Base-by-base conservation (phyloP, 2,329 filamentous ascomycete species). In the Scolecobasidium constrictum region DNA sequence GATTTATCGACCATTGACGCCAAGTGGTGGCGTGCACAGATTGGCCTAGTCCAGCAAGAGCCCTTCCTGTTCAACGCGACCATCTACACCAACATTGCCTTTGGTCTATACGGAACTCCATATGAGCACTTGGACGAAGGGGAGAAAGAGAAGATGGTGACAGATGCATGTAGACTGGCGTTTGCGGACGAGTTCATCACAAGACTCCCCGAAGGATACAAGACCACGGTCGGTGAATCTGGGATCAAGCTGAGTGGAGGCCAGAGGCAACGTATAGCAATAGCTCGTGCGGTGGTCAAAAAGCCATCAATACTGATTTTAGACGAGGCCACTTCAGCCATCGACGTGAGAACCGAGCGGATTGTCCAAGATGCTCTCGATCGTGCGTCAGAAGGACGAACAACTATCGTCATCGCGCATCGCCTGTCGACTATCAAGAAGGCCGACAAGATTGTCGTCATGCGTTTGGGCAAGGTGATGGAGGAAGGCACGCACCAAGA, bases 201-300 rank as follows among this genome's bases (percentile, higher is more conserved):
- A 5, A 55, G 51, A 39, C 47, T 63, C 12, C 60, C 60, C 4
- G 44, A 45, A 17, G 75, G 77, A 2, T 88, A 88, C 53, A 71
- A 81, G 4, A 86, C 85, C 0, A 61, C 73, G 6, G 84, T 92
- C 1, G 86, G 86, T 1, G 84, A 90, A 54, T 74, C 74, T 20
- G 86, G 86, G 4, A 80, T 82, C 38, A 86, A 84, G 55, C 65
- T 93, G 1, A 86, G 81, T 9, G 83, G 85, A n/a, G 86, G 86
- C 1, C 86, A 94, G 57, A 75, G 84, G n/a, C 86, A 93, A 57
- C 75, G 86, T 4, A 72, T 93, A 18, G 80, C 83, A 2, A 86
- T 87, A 47, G 83, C 82, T 0, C 69, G 83, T 5, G 78, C 78
- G 9, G 77, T 86, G 20, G 69, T 86, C 42, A 75, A 79, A 36